Conservation (phyloP, 306 rosid genomes). For the Malus sylvestris region DNA sequence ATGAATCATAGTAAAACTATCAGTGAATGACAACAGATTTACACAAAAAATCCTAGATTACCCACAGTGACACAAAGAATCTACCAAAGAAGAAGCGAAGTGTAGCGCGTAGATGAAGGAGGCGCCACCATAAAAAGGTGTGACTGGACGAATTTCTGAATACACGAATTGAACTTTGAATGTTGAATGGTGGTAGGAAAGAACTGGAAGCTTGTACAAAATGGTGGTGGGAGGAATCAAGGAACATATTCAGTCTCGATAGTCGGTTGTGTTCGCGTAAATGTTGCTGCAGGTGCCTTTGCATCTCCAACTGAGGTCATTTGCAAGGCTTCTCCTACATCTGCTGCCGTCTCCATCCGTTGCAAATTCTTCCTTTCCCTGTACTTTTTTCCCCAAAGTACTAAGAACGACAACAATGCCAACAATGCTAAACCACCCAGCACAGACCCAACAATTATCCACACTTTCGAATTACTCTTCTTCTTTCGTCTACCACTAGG, state of each 20-base stretch:
- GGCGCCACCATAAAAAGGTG: slow-evolving; percentile 36
- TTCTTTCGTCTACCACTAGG: slow-evolving; percentile 25
- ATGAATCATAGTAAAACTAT: slow-evolving; percentile 46
- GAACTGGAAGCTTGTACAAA: slow-evolving; percentile 38
- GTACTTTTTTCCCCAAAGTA: slow-evolving; percentile 48
- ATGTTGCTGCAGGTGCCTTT: slow-evolving; percentile 83
- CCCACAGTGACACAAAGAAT: slow-evolving; percentile 48
- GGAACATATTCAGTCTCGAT: slow-evolving; percentile 90
- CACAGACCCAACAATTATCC: slow-evolving; percentile 76
- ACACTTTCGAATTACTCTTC: slow-evolving; percentile 33
- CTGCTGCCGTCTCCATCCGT: slow-evolving; percentile 86
- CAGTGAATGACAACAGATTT: slow-evolving; percentile 34
- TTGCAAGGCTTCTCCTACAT: slow-evolving; percentile 76
- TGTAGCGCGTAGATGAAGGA: neutral
- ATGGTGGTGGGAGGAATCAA: slow-evolving; percentile 31
- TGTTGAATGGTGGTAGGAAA: slow-evolving; percentile 20
- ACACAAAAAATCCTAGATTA: slow-evolving; percentile 60
- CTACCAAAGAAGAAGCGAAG: slow-evolving; percentile 25
- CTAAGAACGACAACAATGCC: slow-evolving; percentile 38
- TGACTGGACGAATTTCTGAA: slow-evolving; percentile 42
- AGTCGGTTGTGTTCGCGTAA: slow-evolving; percentile 81
- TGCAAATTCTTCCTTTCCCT: slow-evolving; percentile 59
- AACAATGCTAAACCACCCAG: slow-evolving; percentile 66
- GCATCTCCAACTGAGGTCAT: slow-evolving; percentile 75
- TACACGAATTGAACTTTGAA: slow-evolving; percentile 39